Percentiles rank a stretch among this genome's conserved stretches.
These are phyloP conservation scores for Neovahlkampfia damariscottae DNA, from an alignment of 78 protist genomes.

Conservation along the genomic window DNA sequence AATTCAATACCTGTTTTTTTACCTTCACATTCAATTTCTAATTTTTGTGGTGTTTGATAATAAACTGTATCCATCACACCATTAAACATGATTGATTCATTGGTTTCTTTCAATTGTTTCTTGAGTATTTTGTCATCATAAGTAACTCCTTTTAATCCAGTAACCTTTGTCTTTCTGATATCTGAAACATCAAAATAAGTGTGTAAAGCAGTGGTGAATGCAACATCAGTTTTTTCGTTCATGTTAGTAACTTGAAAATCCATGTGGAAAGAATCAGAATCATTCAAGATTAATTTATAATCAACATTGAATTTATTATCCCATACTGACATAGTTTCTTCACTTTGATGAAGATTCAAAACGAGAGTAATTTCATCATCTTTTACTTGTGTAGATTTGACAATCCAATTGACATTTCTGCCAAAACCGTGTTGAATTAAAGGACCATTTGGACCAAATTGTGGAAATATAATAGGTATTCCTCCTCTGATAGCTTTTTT, in stretches of 20 bases:
- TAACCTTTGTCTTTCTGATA: background rate
- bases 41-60: no score
- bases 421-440: conserved; percentile 43
- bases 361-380: background rate
- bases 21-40: no score
- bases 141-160: conserved; percentile 9
- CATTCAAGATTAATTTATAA: background rate
- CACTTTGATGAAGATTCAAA: conserved; percentile 2
- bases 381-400: background rate
- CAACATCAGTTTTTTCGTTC: background rate
- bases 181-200: conserved; percentile 29
- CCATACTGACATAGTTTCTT: conserved; percentile 17
- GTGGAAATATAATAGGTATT: conserved; percentile 50
- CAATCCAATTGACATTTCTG: conserved; percentile 1
- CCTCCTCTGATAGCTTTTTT: conserved; percentile 63
- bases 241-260: conserved; percentile 3
- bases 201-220: conserved; percentile 52
- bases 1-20: no score
- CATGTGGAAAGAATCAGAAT: background rate
- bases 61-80: no score
- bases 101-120: no score
- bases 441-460: conserved; percentile 29
- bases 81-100: no score
- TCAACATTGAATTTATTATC: background rate
- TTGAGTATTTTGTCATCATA: conserved; percentile 14